Evolutionary conservation across 169 alveolate genomes (phyloP), one percentile per base, ranked within the genome.

Genomic region (Toxoplasma gondii): DNA sequence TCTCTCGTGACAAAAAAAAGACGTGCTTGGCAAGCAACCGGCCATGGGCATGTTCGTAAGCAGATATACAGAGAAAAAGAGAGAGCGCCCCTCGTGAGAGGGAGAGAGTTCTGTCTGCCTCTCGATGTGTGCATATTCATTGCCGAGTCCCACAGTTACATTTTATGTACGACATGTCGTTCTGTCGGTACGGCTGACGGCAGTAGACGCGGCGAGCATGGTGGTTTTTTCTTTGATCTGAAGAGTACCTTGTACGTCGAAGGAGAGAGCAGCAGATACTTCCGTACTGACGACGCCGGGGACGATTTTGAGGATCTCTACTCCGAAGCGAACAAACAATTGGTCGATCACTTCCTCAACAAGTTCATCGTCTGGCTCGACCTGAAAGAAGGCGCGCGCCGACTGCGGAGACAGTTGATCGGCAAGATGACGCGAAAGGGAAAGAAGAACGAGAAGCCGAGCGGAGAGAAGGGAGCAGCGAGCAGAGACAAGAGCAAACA

Each of bases 231-330:
- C 74, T 27, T 27, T 12, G 31, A 64, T 31, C 83, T n/a, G 34
- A 24, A n/a, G 41, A 7, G 17, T 36, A 94, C 93, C 96, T 5
- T 96, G 95, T 64, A 91, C 96, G 81, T 97, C 98, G 95, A 97
- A 98, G 41, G 97, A 94, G 16, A 97, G 96, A 70, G 97, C 91
- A 34, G 99, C 98, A 92, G 97, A 98, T 0, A 97, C 98, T 92
- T 98, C 98, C 0, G 98, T 96, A 2, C 98, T 96, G 43, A 98
- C 98, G 64, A 94, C 94, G 34, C 99, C 99, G 17, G 98, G 98
- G 17, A 97, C 96, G 29, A 96, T 86, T 38, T 97, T 96, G n/a
- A 97, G 92, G 34, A 98, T 96, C 92, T 97, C 97, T 16, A 58
- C 87, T n/a, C 98, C 98, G 92, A 98, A 97, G 43, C 83, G 70